Percentiles rank a stretch among this genome's conserved stretches.
Conservation (phyloP, 768 basidiomycete genomes). For the Crepidotus variabilis region DNA sequence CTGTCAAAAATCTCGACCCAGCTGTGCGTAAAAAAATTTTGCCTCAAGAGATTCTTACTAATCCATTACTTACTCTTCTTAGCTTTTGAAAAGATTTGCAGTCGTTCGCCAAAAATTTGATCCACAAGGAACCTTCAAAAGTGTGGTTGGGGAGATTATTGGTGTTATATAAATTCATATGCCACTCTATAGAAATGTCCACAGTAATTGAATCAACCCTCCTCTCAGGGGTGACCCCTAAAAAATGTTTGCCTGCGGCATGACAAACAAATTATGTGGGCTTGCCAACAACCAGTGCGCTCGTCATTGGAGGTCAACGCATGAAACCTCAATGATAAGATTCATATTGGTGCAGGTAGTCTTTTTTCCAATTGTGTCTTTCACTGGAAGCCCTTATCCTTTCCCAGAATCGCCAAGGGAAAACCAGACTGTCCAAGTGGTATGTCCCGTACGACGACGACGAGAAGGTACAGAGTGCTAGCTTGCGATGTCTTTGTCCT, state of each 20-base stretch:
- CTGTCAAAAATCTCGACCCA: too few relatives aligned
- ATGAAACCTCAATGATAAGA: slow-evolving; percentile 67
- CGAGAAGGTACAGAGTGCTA: slow-evolving; percentile 71
- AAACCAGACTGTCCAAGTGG: slow-evolving; percentile 97
- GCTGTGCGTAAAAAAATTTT: too few relatives aligned
- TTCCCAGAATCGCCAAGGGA: slow-evolving; percentile 93
- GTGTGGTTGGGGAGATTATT: too few relatives aligned
- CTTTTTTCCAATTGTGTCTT: neutral
- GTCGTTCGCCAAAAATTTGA: too few relatives aligned
- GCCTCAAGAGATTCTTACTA: too few relatives aligned
- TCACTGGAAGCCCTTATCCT: neutral
- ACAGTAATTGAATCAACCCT: too few relatives aligned
- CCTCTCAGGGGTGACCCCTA: too few relatives aligned
- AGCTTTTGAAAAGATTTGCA: too few relatives aligned
- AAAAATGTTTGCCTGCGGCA: neutral
- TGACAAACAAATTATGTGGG: neutral
- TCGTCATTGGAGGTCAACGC: neutral
- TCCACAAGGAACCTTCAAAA: too few relatives aligned
- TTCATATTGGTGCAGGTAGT: slow-evolving; percentile 95
- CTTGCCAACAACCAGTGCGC: neutral
- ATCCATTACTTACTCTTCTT: too few relatives aligned
- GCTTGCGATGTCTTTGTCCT: neutral
- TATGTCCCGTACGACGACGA: slow-evolving; percentile 99
- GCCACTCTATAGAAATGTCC: too few relatives aligned
- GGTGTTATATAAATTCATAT: too few relatives aligned